phyloP scores from a whole-genome alignment of 1,284 basidiomycete species.

The Trametes pubescens region DNA sequence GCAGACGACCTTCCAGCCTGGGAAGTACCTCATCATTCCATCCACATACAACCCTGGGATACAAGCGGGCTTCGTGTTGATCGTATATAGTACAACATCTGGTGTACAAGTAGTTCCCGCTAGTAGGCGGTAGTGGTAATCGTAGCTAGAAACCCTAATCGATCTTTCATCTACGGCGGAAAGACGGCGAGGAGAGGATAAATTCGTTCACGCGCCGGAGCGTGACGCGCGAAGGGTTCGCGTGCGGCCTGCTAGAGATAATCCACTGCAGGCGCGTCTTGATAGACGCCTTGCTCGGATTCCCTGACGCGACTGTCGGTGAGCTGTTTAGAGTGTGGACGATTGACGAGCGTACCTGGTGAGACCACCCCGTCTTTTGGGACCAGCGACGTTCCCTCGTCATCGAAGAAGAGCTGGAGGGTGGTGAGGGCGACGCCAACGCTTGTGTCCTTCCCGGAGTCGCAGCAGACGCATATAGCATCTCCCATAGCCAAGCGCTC shows the following conservation, averaged over 20 bases:
- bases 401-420: conserved; percentile 66
- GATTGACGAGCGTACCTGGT: conserved; percentile 21
- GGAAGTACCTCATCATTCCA: conserved; percentile 76
- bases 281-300: conserved; percentile 61
- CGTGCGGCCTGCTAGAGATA: conserved; percentile 70
- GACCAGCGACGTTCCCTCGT: conserved; percentile 50
- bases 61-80: conserved; percentile 64
- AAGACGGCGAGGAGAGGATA: conserved; percentile 53
- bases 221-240: conserved; percentile 79
- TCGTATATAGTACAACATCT: conserved; percentile 60
- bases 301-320: neutral
- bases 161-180: conserved; percentile 7
- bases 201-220: conserved; percentile 84
- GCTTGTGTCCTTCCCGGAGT: conserved; percentile 64
- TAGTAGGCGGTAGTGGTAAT: neutral
- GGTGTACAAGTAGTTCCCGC: conserved; percentile 29
- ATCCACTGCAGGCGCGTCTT: conserved; percentile 83
- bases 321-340: neutral
- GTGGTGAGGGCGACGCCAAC: conserved; percentile 69
- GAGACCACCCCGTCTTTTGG: conserved; percentile 7
- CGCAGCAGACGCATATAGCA: conserved; percentile 61
- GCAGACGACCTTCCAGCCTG: conserved; percentile 57
- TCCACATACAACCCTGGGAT: conserved; percentile 75
- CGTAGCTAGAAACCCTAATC: neutral
- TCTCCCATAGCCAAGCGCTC: conserved; percentile 47